Conservation (phyloP, 129 eudicot species). For the Escallonia rubra region DNA sequence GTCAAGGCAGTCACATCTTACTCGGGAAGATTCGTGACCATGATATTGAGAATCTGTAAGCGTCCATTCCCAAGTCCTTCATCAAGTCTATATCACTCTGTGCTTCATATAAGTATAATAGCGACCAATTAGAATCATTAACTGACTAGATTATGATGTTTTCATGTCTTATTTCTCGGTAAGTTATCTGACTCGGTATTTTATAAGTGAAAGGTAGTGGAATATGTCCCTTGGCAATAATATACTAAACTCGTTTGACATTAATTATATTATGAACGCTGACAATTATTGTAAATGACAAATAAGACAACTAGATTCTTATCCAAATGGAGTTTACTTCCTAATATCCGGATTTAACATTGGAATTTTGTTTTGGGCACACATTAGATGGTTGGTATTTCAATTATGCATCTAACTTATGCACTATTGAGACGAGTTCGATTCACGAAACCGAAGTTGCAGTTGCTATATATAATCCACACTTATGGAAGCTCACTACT, state of each 20-base stretch:
- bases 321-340: no score
- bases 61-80: constrained; percentile 95
- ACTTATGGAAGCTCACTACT: neutral
- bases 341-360: no score
- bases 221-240: neutral
- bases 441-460: no score
- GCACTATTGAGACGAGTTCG: no score
- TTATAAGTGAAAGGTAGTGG: neutral
- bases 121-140: constrained; percentile 4
- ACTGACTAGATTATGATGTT: neutral
- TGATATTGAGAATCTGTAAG: constrained; percentile 94
- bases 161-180: neutral
- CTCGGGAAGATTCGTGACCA: constrained; percentile 97
- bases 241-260: no score
- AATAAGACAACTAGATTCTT: no score
- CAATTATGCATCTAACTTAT: no score
- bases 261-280: no score
- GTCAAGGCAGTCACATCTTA: constrained; percentile 20
- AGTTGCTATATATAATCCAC: no score
- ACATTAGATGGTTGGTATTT: no score
- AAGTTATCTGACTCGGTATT: constrained; percentile 19
- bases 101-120: constrained; percentile 1
- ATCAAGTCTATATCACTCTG: constrained; percentile 86
- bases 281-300: no score
- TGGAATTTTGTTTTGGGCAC: no score